Evolutionary conservation across 2,329 filamentous ascomycete species (phyloP).

Genomic region (Fusarium sterilihyphosum): DNA sequence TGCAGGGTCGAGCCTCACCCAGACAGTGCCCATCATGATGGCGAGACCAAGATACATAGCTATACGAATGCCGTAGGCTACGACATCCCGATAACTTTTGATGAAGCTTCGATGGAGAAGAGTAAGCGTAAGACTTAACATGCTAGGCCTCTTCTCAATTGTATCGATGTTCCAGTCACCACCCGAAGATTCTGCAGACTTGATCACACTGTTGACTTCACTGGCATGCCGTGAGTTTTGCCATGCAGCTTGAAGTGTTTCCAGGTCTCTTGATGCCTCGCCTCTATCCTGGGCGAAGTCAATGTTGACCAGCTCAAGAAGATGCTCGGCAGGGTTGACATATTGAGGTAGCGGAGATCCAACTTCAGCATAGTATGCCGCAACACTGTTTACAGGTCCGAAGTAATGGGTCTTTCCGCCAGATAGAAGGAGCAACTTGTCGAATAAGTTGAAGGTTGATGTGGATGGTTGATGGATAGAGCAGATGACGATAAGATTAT

Average conservation of each 20-base stretch:
- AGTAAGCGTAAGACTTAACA: slow-evolving; percentile 64
- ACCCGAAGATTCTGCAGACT: slow-evolving; percentile 44
- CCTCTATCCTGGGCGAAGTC: slow-evolving; percentile 70
- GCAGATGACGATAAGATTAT: slow-evolving; percentile 80
- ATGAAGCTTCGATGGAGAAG: slow-evolving; percentile 82
- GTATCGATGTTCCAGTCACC: slow-evolving; percentile 27
- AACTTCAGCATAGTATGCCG: slow-evolving; percentile 70
- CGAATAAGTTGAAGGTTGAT: slow-evolving; percentile 81
- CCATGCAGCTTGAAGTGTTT: slow-evolving; percentile 43
- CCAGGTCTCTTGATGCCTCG: slow-evolving; percentile 52
- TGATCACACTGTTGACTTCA: slow-evolving; percentile 37
- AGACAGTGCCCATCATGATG: slow-evolving; percentile 90
- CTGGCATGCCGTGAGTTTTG: slow-evolving; percentile 32
- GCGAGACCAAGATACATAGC: slow-evolving; percentile 82
- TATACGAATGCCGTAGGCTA: slow-evolving; percentile 84
- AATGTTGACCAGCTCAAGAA: slow-evolving; percentile 81
- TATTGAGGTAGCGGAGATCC: slow-evolving; percentile 73
- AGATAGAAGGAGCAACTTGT: slow-evolving; percentile 80
- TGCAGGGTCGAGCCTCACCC: slow-evolving; percentile 74
- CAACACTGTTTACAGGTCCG: slow-evolving; percentile 67
- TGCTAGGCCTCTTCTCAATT: slow-evolving; percentile 52
- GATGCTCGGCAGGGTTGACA: slow-evolving; percentile 82
- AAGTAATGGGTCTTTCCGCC: slow-evolving; percentile 77
- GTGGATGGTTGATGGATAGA: slow-evolving; percentile 90
- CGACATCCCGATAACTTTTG: slow-evolving; percentile 84